These are phyloP conservation scores for Xylaria grammica DNA, from an alignment of 495 filamentous ascomycete species.

Conservation along the genomic window DNA sequence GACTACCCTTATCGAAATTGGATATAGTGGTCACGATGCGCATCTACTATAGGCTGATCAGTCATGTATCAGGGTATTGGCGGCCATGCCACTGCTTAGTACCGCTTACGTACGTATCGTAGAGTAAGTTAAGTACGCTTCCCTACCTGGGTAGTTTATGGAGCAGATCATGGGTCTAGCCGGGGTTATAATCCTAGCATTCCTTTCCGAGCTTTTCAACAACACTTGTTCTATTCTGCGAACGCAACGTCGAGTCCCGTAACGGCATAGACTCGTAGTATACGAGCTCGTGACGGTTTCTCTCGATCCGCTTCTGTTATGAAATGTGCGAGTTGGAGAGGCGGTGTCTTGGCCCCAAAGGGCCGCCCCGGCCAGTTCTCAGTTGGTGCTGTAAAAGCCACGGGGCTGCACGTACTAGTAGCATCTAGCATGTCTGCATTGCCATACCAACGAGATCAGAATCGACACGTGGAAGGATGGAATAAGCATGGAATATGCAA, in stretches of 20 bases:
- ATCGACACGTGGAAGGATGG: conserved; percentile 4
- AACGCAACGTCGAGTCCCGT: neutral
- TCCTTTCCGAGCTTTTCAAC: conserved; percentile 21
- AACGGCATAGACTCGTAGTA: neutral
- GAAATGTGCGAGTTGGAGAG: neutral
- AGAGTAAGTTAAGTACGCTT: too few relatives aligned
- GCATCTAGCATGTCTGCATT: neutral
- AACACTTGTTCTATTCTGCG: neutral
- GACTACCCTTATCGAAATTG: neutral
- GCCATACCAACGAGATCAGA: neutral
- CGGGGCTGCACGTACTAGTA: too few relatives aligned
- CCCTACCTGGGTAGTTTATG: neutral
- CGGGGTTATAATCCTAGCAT: conserved; percentile 14
- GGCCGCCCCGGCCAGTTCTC: neutral
- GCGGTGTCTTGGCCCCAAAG: neutral
- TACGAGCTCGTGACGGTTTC: neutral
- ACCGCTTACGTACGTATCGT: neutral
- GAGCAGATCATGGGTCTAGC: conserved; percentile 7
- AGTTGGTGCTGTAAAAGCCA: too few relatives aligned
- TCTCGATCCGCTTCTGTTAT: neutral
- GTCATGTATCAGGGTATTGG: neutral
- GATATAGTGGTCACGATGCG: neutral
- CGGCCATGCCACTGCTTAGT: neutral
- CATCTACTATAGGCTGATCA: conserved; percentile 1
- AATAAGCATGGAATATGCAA: conserved; percentile 16